These are phyloP conservation scores for Colletotrichum noveboracense DNA, from an alignment of 2,329 filamentous ascomycete species.

Conservation along the genomic window DNA sequence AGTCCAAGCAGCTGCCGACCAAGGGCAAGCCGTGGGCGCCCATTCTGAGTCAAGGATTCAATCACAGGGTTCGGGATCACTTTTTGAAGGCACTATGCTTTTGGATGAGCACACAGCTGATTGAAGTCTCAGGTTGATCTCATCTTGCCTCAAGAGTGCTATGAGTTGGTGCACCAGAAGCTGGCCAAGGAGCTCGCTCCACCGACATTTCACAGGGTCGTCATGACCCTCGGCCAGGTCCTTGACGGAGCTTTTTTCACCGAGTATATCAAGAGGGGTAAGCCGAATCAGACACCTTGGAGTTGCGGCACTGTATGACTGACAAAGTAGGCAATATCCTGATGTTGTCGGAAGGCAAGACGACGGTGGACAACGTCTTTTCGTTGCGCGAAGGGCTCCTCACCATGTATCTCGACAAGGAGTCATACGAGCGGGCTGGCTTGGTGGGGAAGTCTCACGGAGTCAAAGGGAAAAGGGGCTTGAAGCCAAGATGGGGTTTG, in stretches of 20 bases:
- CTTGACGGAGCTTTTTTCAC: constrained; percentile 79
- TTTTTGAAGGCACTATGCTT: background rate
- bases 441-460: constrained; percentile 74
- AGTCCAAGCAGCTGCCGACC: constrained; percentile 71
- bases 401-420: constrained; percentile 78
- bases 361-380: constrained; percentile 75
- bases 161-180: constrained; percentile 57
- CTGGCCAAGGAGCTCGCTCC: constrained; percentile 43
- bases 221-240: constrained; percentile 75
- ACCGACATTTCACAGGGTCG: constrained; percentile 69
- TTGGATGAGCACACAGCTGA: background rate
- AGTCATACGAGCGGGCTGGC: constrained; percentile 83
- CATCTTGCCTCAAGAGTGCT: constrained; percentile 71
- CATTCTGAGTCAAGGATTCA: constrained; percentile 68
- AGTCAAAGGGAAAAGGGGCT: constrained; percentile 59
- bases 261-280: constrained; percentile 83
- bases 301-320: background rate
- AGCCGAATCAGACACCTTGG: background rate
- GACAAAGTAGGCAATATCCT: constrained; percentile 70
- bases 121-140: constrained; percentile 63
- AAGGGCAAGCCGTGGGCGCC: constrained; percentile 80
- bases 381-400: constrained; percentile 73
- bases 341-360: constrained; percentile 82
- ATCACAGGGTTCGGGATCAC: constrained; percentile 64
- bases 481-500: constrained; percentile 78